Percentiles rank a stretch among this genome's conserved stretches.
Conservation (phyloP, 352 stramenopile species). For the Globisporangium solare region DNA sequence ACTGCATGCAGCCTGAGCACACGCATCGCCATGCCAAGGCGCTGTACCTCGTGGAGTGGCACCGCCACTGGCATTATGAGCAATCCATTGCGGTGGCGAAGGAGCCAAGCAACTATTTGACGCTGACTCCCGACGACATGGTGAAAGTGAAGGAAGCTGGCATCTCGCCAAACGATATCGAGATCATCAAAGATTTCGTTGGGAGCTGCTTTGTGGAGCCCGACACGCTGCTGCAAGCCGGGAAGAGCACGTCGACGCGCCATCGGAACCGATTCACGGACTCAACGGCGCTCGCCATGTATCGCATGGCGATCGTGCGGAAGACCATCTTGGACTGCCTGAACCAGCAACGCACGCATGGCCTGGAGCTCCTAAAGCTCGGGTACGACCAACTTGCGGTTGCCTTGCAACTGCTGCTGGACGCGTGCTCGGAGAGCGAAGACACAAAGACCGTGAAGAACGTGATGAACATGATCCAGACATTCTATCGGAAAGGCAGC, state of each 20-base stretch:
- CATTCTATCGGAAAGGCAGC: conserved; percentile 45
- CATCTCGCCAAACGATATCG: conserved; percentile 62
- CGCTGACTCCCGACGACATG: conserved; percentile 37
- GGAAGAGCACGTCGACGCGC: conserved; percentile 27
- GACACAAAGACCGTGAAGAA: conserved; percentile 65
- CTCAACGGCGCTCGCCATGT: conserved; percentile 50
- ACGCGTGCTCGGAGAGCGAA: conserved; percentile 55
- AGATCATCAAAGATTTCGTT: conserved; percentile 87
- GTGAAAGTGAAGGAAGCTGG: conserved; percentile 50
- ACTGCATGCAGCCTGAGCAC: conserved; percentile 72
- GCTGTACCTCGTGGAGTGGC: conserved; percentile 75
- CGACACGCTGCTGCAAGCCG: conserved; percentile 32
- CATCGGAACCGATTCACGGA: conserved; percentile 70
- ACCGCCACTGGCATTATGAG: conserved; percentile 65
- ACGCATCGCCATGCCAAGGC: conserved; percentile 80
- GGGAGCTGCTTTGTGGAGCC: conserved; percentile 73
- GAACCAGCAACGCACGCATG: conserved; percentile 61
- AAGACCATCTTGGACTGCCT: conserved; percentile 58
- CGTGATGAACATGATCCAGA: conserved; percentile 85
- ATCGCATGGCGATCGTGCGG: conserved; percentile 65
- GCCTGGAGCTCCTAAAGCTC: conserved; percentile 43
- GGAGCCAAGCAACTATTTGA: conserved; percentile 51
- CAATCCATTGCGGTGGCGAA: conserved; percentile 25
- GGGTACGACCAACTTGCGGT: conserved; percentile 52
- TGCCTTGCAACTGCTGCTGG: conserved; percentile 53